Percentiles rank a stretch among this genome's conserved stretches.
phyloP scores from a whole-genome alignment of 495 filamentous ascomycete species.

The Achaetomiella virescens region DNA sequence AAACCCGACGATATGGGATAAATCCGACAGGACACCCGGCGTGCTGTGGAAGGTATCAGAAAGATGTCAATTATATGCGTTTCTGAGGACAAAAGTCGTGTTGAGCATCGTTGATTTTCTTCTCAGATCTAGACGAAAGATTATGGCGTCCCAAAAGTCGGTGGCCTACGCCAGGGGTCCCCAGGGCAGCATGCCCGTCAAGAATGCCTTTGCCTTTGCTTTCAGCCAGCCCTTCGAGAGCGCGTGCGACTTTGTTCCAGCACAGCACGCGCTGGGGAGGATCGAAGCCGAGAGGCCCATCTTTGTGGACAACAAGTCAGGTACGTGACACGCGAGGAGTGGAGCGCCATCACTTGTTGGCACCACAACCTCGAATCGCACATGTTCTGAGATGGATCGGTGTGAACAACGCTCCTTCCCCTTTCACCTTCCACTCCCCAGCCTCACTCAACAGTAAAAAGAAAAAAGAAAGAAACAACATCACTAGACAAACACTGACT shows the following conservation, averaged over 20 bases:
- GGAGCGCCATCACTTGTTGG: no score
- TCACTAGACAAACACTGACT: background rate
- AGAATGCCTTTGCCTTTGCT: constrained; percentile 22
- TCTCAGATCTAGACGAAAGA: background rate
- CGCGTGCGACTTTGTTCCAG: constrained; percentile 19
- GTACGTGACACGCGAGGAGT: constrained; percentile 15
- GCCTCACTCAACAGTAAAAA: no score
- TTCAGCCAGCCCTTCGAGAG: constrained; percentile 27
- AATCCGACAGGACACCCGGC: background rate
- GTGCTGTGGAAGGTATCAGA: background rate
- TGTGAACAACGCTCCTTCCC: background rate
- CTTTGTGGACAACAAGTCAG: constrained; percentile 28
- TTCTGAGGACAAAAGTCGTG: background rate
- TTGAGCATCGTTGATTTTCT: background rate
- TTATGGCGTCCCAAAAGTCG: background rate
- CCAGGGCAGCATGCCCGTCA: constrained; percentile 19
- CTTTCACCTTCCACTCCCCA: background rate
- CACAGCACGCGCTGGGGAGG: constrained; percentile 16
- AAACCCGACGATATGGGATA: background rate
- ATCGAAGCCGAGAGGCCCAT: constrained; percentile 21
- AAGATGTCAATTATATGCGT: background rate
- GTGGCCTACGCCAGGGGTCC: constrained; percentile 19
- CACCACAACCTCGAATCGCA: no score
- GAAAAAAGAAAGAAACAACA: background rate
- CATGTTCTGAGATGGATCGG: background rate